Base-by-base conservation (phyloP, 768 basidiomycete genomes). In the Scleroderma bovista region DNA sequence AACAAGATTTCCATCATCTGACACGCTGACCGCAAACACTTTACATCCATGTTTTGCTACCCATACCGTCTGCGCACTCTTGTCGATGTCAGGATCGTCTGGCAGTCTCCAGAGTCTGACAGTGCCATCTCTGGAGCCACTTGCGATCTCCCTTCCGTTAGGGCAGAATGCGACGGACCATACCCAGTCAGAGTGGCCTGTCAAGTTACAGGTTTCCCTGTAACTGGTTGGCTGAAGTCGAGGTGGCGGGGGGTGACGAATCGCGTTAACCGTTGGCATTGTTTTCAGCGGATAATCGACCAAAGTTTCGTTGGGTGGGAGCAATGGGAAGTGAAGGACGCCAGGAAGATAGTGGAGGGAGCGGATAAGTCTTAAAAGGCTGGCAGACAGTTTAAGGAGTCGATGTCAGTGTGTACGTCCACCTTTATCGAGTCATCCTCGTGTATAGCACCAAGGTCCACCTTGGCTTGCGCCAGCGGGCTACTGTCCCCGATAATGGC, bases 141-240 rank as follows among this genome's bases (percentile, higher is more conserved):
- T 37, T 11, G 34, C 47, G n/a, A 52, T 16, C 2, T 31, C 16
- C 16, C 12, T 41, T n/a, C 51, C 44, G 40, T 52, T 46, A n/a
- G 51, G 51, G 22, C 47, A 52, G 26, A 52, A 52, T 15, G 36
- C 46, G n/a, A 52, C 47, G 6, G 51, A 52, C n/a, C n/a, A 26
- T 16, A 44, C 7, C 43, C 1, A 24, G 11, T 24, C 43, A 23
- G 43, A 26, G 43, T 44, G 43, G 24, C 20, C 20, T 23, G 17
- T 37, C 12, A 19, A 37, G 17, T 37, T 16, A 19, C 17, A 19
- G 6, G 36, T 4, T 15, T 15, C 17, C 15, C 17, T 15, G 36
- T 37, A 12, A 19, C 36, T 19, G 36, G 12, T 15, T 15, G 17
- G 4, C 13, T 15, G 4, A 12, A 6, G 36, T 37, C 6, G 36